Evolutionary conservation across 2,329 filamentous ascomycete species (phyloP), one percentile per base, ranked within the genome.

Genomic region (Ilyonectria mors-panacis): DNA sequence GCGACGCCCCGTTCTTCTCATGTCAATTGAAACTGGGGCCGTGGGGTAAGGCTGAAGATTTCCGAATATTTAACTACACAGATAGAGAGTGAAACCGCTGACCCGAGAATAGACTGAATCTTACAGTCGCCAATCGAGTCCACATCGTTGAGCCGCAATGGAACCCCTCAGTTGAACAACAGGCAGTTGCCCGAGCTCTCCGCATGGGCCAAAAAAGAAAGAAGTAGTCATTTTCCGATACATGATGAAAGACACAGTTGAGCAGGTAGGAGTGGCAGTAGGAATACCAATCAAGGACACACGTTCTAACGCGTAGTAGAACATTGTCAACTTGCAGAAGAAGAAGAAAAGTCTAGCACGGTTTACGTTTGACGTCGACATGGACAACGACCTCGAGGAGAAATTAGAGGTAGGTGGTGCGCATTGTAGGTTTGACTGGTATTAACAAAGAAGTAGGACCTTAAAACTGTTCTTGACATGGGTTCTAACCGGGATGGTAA

Each of bases 111-210:
- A 69, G 67, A 21, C 19, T 61, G 5, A 68, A 64, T 3, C 45
- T 70, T 1, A 63, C 63, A 1, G 59, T n/a, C 2, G 69, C 69
- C 2, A 67, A 69, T 9, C 0, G 28, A 0, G 60, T 70, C 0
- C 67, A 67, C 3, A 57, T 70, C 10, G 50, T 69, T 17, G 69
- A 69, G 23, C 69, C 67, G 1, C 69, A 70, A 15, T 70, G 67
- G 60, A 70, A 70, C 39, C 67, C 69, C 1, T 53, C 66, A 0
- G 48, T 68, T 0, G 69, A 70, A n/a, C 59, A 61, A 19, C 63
- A 70, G 12, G 68, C 66, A 3, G 53, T 70, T 1, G 57, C 51
- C 2, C 37, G 66, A 50, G 66, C 58, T 1, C 23, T 69, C 0
- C 57, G 66, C 1, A 70, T 68, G 54, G 65, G 55, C 2, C 65